Percentiles rank a stretch among this genome's conserved stretches.
phyloP scores from a whole-genome alignment of 148 eudicot species.

The Simmondsia chinensis region DNA sequence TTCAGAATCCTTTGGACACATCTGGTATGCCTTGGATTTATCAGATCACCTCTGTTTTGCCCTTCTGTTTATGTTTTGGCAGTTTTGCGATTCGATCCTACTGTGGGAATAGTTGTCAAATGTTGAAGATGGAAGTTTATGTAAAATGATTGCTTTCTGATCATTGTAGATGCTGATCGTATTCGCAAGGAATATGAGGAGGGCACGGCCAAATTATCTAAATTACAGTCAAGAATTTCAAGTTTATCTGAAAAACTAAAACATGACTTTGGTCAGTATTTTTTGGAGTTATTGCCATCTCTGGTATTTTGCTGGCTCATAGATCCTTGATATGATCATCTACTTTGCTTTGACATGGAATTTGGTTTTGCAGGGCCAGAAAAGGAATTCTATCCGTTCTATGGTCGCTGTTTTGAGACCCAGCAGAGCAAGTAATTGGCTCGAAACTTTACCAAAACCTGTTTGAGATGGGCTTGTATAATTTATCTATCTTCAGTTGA shows the following conservation, averaged over 20 bases:
- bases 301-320: not conserved
- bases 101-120: too few relatives aligned
- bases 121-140: too few relatives aligned
- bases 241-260: slow-evolving; percentile 72
- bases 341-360: slow-evolving; percentile 5
- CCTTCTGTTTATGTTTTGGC: not conserved
- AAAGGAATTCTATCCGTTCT: slow-evolving; percentile 84
- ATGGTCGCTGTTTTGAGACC: slow-evolving; percentile 81
- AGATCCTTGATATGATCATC: not conserved
- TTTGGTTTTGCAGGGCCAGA: slow-evolving; percentile 59
- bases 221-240: slow-evolving; percentile 86
- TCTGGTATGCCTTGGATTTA: slow-evolving; percentile 44
- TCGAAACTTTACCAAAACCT: slow-evolving; percentile 8
- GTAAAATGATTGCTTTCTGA: slow-evolving; percentile 9
- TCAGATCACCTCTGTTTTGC: slow-evolving; percentile 1
- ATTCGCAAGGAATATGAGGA: slow-evolving; percentile 94
- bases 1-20: slow-evolving; percentile 72
- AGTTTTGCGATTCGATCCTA: not conserved
- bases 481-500: too few relatives aligned
- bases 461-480: not conserved
- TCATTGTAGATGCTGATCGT: slow-evolving; percentile 63
- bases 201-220: slow-evolving; percentile 66
- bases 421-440: slow-evolving; percentile 80
- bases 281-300: not conserved
- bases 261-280: slow-evolving; percentile 74